Percentiles rank a stretch among this genome's conserved stretches.
Conservation (phyloP, 2,329 filamentous ascomycete species). For the Aspergillus neoniger region DNA sequence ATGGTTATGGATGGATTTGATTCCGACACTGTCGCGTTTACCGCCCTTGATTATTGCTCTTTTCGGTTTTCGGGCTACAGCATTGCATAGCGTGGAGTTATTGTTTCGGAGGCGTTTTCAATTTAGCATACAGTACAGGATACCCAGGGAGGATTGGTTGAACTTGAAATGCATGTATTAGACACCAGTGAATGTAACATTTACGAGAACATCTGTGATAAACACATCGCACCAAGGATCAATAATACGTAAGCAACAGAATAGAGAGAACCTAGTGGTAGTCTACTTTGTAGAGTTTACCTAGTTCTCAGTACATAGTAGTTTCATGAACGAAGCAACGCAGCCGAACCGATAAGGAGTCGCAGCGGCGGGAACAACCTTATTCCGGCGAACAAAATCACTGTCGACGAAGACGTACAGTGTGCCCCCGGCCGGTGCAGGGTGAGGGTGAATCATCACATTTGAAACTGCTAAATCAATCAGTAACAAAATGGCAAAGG, state of each 20-base stretch:
- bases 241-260: background rate
- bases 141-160: constrained; percentile 28
- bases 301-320: background rate
- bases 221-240: background rate
- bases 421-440: background rate
- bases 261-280: background rate
- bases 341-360: background rate
- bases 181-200: constrained; percentile 12
- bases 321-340: background rate
- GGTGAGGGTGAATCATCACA: background rate
- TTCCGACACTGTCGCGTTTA: constrained; percentile 8
- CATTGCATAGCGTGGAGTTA: constrained; percentile 39
- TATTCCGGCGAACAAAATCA: constrained; percentile 25
- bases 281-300: no score
- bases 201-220: background rate
- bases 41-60: constrained; percentile 10
- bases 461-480: background rate
- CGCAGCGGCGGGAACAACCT: constrained; percentile 20
- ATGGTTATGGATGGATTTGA: constrained; percentile 40
- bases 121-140: constrained; percentile 28
- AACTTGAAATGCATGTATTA: constrained; percentile 17
- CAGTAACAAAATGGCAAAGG: constrained; percentile 37
- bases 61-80: constrained; percentile 14
- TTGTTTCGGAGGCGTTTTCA: constrained; percentile 18
- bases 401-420: constrained; percentile 1